phyloP scores from a whole-genome alignment of 1,139 yeast species.

The Yamadazyma membranifaciens region DNA sequence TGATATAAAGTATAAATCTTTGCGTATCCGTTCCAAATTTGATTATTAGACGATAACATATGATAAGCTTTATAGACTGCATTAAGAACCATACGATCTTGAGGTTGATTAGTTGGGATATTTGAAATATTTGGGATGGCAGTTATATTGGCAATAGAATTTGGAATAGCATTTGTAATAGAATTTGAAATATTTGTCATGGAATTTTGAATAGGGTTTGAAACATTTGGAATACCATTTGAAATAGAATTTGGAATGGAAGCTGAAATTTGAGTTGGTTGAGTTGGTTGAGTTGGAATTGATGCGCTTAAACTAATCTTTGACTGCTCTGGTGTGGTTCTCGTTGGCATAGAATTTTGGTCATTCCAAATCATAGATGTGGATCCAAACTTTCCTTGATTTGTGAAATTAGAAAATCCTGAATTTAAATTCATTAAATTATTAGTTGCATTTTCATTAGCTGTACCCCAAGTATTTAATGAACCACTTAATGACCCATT shows the following conservation, averaged over 20 bases:
- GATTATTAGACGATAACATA: conserved; percentile 28
- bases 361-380: conserved; percentile 7
- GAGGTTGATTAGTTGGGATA: neutral
- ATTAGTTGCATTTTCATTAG: neutral
- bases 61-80: conserved; percentile 39
- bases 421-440: conserved; percentile 7
- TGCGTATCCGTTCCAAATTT: conserved; percentile 38
- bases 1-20: conserved; percentile 35
- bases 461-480: conserved; percentile 1
- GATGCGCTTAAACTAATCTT: neutral
- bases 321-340: neutral
- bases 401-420: conserved; percentile 5
- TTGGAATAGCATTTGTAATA: neutral
- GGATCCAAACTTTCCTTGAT: neutral
- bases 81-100: conserved; percentile 13
- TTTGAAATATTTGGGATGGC: neutral
- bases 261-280: neutral
- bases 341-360: neutral
- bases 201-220: neutral
- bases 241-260: neutral
- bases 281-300: neutral
- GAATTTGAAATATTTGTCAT: neutral
- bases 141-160: neutral
- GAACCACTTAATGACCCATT: conserved; percentile 2
- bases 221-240: neutral